Conservation (phyloP, 495 filamentous ascomycete genomes). For the Tuber calosporum region DNA sequence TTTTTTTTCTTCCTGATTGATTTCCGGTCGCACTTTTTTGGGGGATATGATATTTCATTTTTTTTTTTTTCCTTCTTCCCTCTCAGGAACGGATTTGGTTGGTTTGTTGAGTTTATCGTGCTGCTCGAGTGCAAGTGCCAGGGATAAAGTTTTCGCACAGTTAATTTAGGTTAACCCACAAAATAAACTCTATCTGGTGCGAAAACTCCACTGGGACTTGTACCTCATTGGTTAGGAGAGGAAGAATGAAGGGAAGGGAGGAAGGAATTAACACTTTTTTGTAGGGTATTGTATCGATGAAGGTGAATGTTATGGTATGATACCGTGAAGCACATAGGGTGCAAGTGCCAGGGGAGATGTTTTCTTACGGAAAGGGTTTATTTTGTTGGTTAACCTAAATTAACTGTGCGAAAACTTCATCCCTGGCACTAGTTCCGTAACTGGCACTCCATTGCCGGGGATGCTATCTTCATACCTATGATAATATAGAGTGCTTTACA, state of each 20-base stretch:
- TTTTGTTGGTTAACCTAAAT: too few species aligned
- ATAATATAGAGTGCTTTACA: background rate
- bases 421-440: background rate
- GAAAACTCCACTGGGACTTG: too few species aligned
- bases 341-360: too few species aligned
- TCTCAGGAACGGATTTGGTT: background rate
- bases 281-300: background rate
- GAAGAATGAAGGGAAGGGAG: too few species aligned
- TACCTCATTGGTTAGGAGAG: background rate
- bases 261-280: background rate
- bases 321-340: too few species aligned
- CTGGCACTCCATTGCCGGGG: background rate
- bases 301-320: background rate
- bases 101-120: background rate
- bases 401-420: too few species aligned
- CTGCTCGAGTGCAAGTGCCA: too few species aligned
- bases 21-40: background rate
- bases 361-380: too few species aligned
- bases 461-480: background rate
- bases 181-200: too few species aligned
- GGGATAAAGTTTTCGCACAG: too few species aligned
- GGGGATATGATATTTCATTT: background rate
- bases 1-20: background rate
- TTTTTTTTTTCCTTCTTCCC: background rate
- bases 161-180: too few species aligned